A percentile compares a stretch with the other conserved stretches of the same genome.
Conservation (phyloP, 2,329 filamentous ascomycete species). For the Cladophialophora chaetospira region DNA sequence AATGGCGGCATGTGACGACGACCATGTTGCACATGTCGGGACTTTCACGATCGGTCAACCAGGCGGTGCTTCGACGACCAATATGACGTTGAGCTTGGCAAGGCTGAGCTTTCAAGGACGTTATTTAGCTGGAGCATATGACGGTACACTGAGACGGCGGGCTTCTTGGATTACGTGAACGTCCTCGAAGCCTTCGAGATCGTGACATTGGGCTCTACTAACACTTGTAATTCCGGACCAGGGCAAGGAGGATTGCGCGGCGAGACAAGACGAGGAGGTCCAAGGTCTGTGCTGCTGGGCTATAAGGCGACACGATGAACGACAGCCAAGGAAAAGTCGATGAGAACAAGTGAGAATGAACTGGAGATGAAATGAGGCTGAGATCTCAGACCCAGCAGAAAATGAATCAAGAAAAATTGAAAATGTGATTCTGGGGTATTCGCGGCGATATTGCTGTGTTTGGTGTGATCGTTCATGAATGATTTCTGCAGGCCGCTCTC, state of each 20-base stretch:
- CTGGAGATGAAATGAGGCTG: neutral
- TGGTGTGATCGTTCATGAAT: too few species aligned
- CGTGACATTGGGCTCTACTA: neutral
- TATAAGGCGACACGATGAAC: too few species aligned
- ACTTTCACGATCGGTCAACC: neutral
- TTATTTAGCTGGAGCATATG: neutral
- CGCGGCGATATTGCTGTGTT: neutral
- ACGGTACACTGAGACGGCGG: neutral
- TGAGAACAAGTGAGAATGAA: neutral
- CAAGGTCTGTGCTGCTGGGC: too few species aligned
- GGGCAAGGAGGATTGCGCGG: neutral
- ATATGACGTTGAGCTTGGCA: conserved; percentile 7
- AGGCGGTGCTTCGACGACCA: neutral
- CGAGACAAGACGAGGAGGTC: too few species aligned
- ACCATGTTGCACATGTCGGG: conserved; percentile 1
- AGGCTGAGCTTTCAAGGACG: conserved; percentile 2
- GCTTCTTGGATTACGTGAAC: conserved; percentile 24
- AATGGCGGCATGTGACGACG: too few species aligned
- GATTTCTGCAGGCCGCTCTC: too few species aligned
- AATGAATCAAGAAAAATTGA: conserved; percentile 10
- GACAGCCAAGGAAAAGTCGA: conserved; percentile 5
- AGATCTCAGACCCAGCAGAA: conserved; percentile 7
- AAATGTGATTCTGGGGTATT: conserved; percentile 1
- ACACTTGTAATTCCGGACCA: neutral
- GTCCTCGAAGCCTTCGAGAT: neutral